Percentiles rank a stretch among this genome's conserved stretches.
Conservation (phyloP, 148 eudicot species). For the Oxyria digyna region DNA sequence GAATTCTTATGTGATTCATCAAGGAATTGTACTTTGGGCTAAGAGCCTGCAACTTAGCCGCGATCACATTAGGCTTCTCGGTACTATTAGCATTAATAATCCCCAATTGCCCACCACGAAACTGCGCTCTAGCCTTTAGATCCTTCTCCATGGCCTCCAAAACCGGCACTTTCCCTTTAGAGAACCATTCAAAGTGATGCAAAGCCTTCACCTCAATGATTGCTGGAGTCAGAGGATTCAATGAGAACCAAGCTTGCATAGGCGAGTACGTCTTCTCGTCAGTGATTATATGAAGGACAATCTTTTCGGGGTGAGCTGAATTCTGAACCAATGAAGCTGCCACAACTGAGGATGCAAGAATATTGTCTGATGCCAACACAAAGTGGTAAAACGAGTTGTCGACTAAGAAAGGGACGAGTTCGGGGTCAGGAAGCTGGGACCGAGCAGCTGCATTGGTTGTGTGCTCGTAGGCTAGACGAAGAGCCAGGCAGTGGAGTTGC, state of each 20-base stretch:
- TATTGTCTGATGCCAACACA: slow-evolving; percentile 73
- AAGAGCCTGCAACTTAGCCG: slow-evolving; percentile 87
- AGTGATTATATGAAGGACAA: slow-evolving; percentile 78
- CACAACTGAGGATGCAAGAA: slow-evolving; percentile 77
- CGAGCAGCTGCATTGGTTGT: slow-evolving; percentile 71
- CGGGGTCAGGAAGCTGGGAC: slow-evolving; percentile 71
- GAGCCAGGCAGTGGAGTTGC: slow-evolving; percentile 69
- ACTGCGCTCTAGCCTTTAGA: slow-evolving; percentile 67
- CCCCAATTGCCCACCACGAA: slow-evolving; percentile 83
- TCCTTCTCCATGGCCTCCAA: slow-evolving; percentile 95
- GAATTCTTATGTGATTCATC: slow-evolving; percentile 82
- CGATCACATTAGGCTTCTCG: slow-evolving; percentile 69
- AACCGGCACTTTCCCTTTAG: slow-evolving; percentile 89
- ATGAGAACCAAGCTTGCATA: slow-evolving; percentile 96
- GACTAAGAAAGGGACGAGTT: slow-evolving; percentile 62
- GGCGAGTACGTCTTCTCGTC: slow-evolving; percentile 80
- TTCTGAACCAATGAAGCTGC: slow-evolving; percentile 65
- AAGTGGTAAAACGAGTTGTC: slow-evolving; percentile 78
- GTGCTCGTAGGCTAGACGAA: slow-evolving; percentile 81
- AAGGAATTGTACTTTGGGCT: slow-evolving; percentile 75
- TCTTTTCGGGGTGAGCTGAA: slow-evolving; percentile 49
- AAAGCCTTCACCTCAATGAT: slow-evolving; percentile 78
- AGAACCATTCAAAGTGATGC: slow-evolving; percentile 95
- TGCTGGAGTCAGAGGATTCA: slow-evolving; percentile 59
- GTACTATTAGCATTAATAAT: slow-evolving; percentile 57